phyloP scores from a whole-genome alignment of 1,284 basidiomycete species.

The Gymnopus androsaceus region DNA sequence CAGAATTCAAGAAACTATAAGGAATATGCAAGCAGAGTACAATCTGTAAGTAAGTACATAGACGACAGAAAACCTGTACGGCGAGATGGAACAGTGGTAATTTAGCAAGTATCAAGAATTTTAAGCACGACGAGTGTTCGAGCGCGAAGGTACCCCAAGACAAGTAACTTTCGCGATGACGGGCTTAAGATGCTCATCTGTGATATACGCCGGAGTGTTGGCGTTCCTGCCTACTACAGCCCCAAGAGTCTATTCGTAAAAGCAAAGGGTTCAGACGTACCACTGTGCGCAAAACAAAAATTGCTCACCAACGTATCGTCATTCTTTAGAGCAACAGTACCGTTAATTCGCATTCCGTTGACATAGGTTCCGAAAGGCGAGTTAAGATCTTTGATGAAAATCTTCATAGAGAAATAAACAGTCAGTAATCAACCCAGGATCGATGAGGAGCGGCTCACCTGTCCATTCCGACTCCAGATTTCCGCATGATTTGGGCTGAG shows the following conservation, averaged over 20 bases:
- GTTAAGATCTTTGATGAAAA: slow-evolving; percentile 45
- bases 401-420: slow-evolving; percentile 26
- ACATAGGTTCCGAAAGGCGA: slow-evolving; percentile 47
- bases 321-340: slow-evolving; percentile 34
- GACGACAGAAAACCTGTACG: background rate
- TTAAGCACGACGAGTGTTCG: background rate
- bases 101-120: background rate
- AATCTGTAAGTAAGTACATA: background rate
- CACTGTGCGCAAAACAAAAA: slow-evolving; percentile 8
- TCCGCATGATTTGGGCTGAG: slow-evolving; percentile 43
- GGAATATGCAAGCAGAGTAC: background rate
- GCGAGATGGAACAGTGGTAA: background rate
- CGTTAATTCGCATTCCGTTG: slow-evolving; percentile 39
- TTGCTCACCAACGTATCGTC: slow-evolving; percentile 44
- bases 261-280: slow-evolving; percentile 5
- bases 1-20: no score
- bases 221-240: slow-evolving; percentile 35
- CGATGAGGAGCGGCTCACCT: slow-evolving; percentile 31
- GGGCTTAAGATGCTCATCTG: slow-evolving; percentile 43
- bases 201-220: slow-evolving; percentile 36
- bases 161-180: slow-evolving; percentile 41
- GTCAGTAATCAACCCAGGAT: background rate
- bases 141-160: slow-evolving; percentile 15
- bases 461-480: slow-evolving; percentile 41
- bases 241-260: slow-evolving; percentile 37